Evolutionary conservation across 2,329 filamentous ascomycete genomes (phyloP), one percentile per base, ranked within the genome.

Genomic region (Stemphylium lycopersici): DNA sequence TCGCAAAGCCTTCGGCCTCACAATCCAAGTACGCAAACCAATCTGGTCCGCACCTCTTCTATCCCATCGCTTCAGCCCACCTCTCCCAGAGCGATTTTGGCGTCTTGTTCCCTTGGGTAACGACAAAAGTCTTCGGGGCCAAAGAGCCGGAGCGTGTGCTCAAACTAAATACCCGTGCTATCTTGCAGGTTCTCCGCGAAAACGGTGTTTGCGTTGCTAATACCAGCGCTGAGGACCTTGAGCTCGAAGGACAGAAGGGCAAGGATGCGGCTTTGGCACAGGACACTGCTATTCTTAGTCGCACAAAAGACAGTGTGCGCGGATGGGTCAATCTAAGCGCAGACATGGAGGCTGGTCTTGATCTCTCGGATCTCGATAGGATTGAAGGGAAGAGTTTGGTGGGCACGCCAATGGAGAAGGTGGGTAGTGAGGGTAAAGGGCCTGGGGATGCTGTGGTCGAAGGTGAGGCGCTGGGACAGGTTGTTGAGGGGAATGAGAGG

Each of bases 81-180:
- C 82, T 96, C 22, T 90, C 84, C 53, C 91, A 96, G 74, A 90
- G 86, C 16, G 91, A 96, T 68, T 96, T 95, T 64, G 91, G 90
- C 32, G 78, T 95, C 20, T 76, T 96, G 18, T 96, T 96, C 68
- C 90, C 90, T 0, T 89, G 87, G 82, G 61, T 82, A 1, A 81
- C 80, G 7, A 78, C 77, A 42, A 78, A 78, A 38, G 69, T 81
- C 10, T 79, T 81, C 51, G 81, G 82, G 50, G 80, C 79, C 0
- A 77, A 96, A 78, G 70, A 92, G 77, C 70, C 95, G 77, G 69
- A 97, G 78, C 44, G 91, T 88, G 70, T 96, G 85, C 76, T 96
- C 83, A 69, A 95, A 76, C 79, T 99, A 86, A 77, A 98, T 87
- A 36, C 91, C 84, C 57, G 97, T 76, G 58, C 97, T 82, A 66